Conservation (phyloP, 2,329 filamentous ascomycete genomes). For the Colletotrichum tropicicola region DNA sequence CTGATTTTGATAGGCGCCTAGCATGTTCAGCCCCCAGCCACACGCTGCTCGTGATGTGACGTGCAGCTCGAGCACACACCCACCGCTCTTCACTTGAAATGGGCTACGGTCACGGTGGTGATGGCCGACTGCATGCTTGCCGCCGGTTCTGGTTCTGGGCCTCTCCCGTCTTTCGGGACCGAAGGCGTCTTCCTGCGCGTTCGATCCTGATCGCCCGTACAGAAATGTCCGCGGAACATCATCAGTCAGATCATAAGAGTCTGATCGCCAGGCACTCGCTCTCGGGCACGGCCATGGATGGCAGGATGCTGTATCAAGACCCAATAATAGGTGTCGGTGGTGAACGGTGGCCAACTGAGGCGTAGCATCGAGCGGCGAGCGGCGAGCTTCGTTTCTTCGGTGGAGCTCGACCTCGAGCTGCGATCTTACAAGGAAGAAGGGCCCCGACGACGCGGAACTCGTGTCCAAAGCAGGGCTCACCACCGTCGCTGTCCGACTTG, state of each 20-base stretch:
- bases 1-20: neutral
- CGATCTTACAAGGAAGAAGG: neutral
- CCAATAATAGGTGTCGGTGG: neutral
- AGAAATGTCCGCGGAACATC: neutral
- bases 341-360: neutral
- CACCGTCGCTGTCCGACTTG: neutral
- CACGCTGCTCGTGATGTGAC: too few relatives aligned
- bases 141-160: neutral
- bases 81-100: neutral
- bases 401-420: neutral
- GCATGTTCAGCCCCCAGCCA: neutral
- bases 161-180: neutral
- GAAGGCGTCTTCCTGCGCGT: neutral
- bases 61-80: too few relatives aligned
- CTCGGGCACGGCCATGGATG: neutral
- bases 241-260: constrained; percentile 1
- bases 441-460: neutral
- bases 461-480: neutral
- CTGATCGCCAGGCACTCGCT: neutral
- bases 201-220: constrained; percentile 4
- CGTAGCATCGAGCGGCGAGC: neutral
- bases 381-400: neutral
- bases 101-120: neutral
- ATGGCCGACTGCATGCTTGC: constrained; percentile 4
- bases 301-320: neutral